phyloP scores from a whole-genome alignment of 1,284 basidiomycete genomes.

The Fomitopsis betulina region DNA sequence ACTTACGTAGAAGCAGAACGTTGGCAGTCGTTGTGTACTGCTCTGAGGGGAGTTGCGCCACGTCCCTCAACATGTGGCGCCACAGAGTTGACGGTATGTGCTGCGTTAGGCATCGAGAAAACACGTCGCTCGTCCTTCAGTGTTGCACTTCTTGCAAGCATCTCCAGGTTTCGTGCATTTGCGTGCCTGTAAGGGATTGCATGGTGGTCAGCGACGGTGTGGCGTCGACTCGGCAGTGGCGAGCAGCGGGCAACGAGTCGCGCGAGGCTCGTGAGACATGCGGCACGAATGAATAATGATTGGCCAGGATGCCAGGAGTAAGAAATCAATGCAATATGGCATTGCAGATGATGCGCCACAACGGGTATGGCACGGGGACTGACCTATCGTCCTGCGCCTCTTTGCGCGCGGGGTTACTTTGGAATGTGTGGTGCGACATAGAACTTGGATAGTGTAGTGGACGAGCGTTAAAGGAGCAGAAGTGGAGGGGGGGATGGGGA shows the following conservation, averaged over 20 bases:
- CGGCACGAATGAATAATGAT: too few relatives aligned
- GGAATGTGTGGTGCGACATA: not conserved
- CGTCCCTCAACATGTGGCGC: not conserved
- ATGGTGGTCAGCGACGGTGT: not conserved
- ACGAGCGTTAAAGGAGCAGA: not conserved
- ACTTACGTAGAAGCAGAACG: not conserved
- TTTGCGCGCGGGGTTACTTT: not conserved
- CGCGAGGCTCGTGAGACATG: not conserved
- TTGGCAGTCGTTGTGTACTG: not conserved
- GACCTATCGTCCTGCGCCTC: not conserved
- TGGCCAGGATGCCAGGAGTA: too few relatives aligned
- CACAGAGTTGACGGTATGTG: not conserved
- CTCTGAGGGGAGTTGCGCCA: not conserved
- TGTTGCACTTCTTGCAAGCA: not conserved
- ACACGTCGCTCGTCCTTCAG: not conserved
- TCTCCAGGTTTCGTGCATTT: not conserved
- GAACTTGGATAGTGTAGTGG: not conserved
- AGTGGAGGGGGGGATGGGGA: not conserved
- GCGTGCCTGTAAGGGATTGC: not conserved
- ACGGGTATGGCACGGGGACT: not conserved
- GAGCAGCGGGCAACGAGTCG: not conserved
- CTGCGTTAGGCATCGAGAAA: too few relatives aligned
- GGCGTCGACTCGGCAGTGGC: not conserved
- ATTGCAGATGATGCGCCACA: not conserved
- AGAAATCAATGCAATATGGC: too few relatives aligned